A percentile compares a stretch with the other conserved stretches of the same genome.
Evolutionary conservation across 805 yeast species (phyloP).

Genomic region (Saccharomycopsis sp.): DNA sequence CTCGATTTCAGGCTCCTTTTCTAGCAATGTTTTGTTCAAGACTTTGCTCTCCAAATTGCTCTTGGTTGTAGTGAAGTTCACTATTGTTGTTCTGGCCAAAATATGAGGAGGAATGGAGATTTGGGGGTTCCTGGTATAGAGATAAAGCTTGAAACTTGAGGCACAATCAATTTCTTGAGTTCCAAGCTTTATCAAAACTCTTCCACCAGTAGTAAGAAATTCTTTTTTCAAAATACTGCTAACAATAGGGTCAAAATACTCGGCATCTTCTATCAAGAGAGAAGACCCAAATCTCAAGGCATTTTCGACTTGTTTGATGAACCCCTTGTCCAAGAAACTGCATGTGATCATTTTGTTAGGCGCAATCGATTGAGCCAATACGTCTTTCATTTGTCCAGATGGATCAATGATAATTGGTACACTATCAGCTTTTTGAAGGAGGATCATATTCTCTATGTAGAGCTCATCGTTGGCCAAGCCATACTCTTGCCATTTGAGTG

Average conservation of each 20-base stretch:
- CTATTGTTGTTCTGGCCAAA: conserved; percentile 51
- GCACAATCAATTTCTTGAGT: conserved; percentile 60
- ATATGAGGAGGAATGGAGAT: conserved; percentile 45
- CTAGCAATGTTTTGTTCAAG: conserved; percentile 46
- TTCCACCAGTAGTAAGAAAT: conserved; percentile 58
- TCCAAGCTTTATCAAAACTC: conserved; percentile 56
- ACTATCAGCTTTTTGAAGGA: conserved; percentile 34
- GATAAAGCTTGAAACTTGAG: conserved; percentile 49
- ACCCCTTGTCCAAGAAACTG: conserved; percentile 66
- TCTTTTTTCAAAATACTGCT: conserved; percentile 58
- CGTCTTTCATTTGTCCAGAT: conserved; percentile 37
- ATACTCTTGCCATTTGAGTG: conserved; percentile 42
- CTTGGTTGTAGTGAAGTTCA: conserved; percentile 70
- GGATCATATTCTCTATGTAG: conserved; percentile 55
- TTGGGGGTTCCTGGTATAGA: conserved; percentile 56
- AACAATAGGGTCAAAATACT: conserved; percentile 68
- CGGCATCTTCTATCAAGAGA: conserved; percentile 72
- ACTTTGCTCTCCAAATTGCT: conserved; percentile 59
- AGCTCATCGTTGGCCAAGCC: conserved; percentile 56
- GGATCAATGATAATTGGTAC: conserved; percentile 74
- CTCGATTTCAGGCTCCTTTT: conserved; percentile 63
- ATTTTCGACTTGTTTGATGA: conserved; percentile 64
- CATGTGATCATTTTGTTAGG: conserved; percentile 43
- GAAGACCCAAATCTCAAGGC: conserved; percentile 78
- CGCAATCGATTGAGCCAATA: conserved; percentile 30